Conservation (phyloP, 805 yeast genomes). For the Starmera dryadoides region DNA sequence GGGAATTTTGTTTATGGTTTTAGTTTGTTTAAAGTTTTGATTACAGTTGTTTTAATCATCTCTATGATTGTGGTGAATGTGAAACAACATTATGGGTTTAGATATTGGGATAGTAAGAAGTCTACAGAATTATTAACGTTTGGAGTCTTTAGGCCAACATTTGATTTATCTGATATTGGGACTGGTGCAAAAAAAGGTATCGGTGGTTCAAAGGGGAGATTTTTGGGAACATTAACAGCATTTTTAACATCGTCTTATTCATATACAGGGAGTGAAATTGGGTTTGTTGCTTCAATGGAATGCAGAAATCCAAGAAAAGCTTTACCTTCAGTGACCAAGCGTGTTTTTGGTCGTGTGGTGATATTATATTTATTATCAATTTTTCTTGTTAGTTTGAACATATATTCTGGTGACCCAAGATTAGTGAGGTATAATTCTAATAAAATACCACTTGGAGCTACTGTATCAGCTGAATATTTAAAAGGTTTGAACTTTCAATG, state of each 20-base stretch:
- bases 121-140: slow-evolving; percentile 43
- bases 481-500: slow-evolving; percentile 5
- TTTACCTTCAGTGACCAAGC: slow-evolving; percentile 67
- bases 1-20: slow-evolving; percentile 69
- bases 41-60: slow-evolving; percentile 47
- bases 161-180: slow-evolving; percentile 58
- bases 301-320: slow-evolving; percentile 76
- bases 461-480: slow-evolving; percentile 2
- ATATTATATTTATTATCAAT: slow-evolving; percentile 60
- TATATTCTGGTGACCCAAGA: slow-evolving; percentile 75
- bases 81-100: slow-evolving; percentile 48
- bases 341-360: slow-evolving; percentile 66
- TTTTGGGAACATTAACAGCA: slow-evolving; percentile 55
- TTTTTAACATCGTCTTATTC: slow-evolving; percentile 64
- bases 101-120: slow-evolving; percentile 54
- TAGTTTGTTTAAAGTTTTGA: slow-evolving; percentile 48
- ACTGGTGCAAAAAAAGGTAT: slow-evolving; percentile 47
- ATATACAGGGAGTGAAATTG: slow-evolving; percentile 77
- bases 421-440: slow-evolving; percentile 45
- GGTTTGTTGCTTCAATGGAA: slow-evolving; percentile 80
- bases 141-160: slow-evolving; percentile 71
- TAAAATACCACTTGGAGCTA: background rate
- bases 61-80: slow-evolving; percentile 59
- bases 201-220: slow-evolving; percentile 52
- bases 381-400: slow-evolving; percentile 62